Conservation (phyloP, 768 basidiomycete genomes). For the Lentinula raphanica region DNA sequence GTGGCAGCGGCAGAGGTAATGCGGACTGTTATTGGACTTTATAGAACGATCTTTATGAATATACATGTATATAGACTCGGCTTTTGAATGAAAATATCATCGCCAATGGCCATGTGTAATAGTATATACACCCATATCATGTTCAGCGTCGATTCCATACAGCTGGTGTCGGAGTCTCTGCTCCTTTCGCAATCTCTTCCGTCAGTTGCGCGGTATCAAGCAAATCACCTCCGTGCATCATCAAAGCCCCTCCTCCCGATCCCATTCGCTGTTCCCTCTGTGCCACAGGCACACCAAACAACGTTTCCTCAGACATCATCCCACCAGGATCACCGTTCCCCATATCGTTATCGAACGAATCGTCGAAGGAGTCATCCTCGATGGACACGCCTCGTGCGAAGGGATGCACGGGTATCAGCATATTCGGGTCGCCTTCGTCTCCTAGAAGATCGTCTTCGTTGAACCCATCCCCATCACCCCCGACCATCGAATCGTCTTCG, state of each 20-base stretch:
- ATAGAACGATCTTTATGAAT: background rate
- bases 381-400: conserved; percentile 50
- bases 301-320: conserved; percentile 50
- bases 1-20: conserved; percentile 6
- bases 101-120: too few relatives aligned
- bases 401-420: conserved; percentile 45
- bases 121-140: too few relatives aligned
- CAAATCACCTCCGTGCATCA: conserved; percentile 59
- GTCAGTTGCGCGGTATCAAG: conserved; percentile 63
- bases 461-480: background rate
- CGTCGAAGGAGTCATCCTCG: conserved; percentile 49
- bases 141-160: conserved; percentile 11
- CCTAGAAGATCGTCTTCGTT: background rate
- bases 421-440: conserved; percentile 17
- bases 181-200: conserved; percentile 37
- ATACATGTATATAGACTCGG: background rate
- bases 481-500: conserved; percentile 42
- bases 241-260: conserved; percentile 28
- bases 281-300: conserved; percentile 64
- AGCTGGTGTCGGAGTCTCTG: conserved; percentile 65
- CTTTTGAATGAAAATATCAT: too few relatives aligned
- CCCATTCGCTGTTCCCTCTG: conserved; percentile 27
- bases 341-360: conserved; percentile 42
- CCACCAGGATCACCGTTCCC: background rate
- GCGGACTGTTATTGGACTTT: background rate